Base-by-base conservation (phyloP, 495 filamentous ascomycete species). In the Melanomma pulvis-pyrius region DNA sequence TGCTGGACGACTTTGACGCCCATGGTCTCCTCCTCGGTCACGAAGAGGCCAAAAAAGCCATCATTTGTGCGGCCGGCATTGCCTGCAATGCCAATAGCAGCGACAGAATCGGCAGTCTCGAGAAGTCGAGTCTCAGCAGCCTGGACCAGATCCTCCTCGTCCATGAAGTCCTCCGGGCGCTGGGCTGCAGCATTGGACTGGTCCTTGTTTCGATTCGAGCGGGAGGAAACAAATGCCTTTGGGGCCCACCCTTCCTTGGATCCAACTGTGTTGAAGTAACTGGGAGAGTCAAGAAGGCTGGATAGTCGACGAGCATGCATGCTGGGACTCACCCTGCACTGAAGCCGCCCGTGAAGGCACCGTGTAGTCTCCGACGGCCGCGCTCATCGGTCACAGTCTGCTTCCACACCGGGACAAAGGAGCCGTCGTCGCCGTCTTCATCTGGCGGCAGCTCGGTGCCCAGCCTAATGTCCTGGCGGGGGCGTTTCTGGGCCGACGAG, bases 221-320 rank as follows among this genome's bases (percentile, higher is more conserved):
- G 90, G 39, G 94, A 97, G 3, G 92, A 97, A 34, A 96, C 88
- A 73, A 98, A 98, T 6, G 90, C 88, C 13, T 91, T 83, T 8
- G 94, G 94, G 13, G 90, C 89, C 93, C 93, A 98, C 79, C 94
- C 94, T 83, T 98, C 93, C 78, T 98, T 98, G 8, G 92, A 96
- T 29, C 94, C 96, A 70, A 97, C 96, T 12, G 92, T 96, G 74
- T 98, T 98, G 81, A 94, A 98, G 77, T 98, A 97, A 65, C 91
- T 96, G 50, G 60, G 58, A 58, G 47, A 63, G 71, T 65, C 65
- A 67, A 67, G 65, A 62, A 55, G 11, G 15, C 19, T 47, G 29
- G 34, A 19, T 26, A 12, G 34, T 11, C 1, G 34, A n/a, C 8
- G 19, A 28, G 68, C 25, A 48, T 22, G 22, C 30, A 15, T 15